These are phyloP conservation scores for Phytophthora uliginosa DNA, from an alignment of 352 stramenopile species.

Conservation along the genomic window DNA sequence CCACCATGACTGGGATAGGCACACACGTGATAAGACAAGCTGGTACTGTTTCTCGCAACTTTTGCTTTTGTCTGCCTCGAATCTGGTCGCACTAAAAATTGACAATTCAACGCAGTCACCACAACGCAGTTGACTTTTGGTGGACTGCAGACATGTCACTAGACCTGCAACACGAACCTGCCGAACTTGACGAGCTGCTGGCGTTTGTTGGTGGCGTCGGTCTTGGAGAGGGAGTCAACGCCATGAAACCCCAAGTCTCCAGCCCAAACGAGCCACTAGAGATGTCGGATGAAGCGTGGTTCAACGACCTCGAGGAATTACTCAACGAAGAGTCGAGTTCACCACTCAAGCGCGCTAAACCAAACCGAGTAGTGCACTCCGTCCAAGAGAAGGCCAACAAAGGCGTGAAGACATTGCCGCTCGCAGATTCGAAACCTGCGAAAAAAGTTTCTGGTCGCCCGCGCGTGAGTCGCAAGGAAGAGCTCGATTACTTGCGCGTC, in stretches of 20 bases:
- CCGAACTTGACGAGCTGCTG: slow-evolving; percentile 25
- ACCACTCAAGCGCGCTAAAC: neutral
- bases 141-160: neutral
- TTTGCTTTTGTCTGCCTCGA: neutral
- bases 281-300: slow-evolving; percentile 14
- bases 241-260: neutral
- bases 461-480: slow-evolving; percentile 28
- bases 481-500: slow-evolving; percentile 35
- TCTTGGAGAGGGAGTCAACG: neutral
- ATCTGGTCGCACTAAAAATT: neutral
- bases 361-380: neutral
- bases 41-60: neutral
- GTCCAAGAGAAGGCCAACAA: neutral
- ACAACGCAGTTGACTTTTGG: neutral
- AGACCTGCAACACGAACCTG: slow-evolving; percentile 2
- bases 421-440: neutral
- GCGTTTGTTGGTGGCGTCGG: slow-evolving; percentile 12
- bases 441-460: slow-evolving; percentile 4
- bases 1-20: neutral
- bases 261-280: neutral
- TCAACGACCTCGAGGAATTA: slow-evolving; percentile 11
- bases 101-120: neutral
- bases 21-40: neutral
- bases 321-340: slow-evolving; percentile 14
- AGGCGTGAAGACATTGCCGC: neutral